Evolutionary conservation across 2,329 filamentous ascomycete species (phyloP), one percentile per base, ranked within the genome.

Genomic region (Cercospora berteroae): DNA sequence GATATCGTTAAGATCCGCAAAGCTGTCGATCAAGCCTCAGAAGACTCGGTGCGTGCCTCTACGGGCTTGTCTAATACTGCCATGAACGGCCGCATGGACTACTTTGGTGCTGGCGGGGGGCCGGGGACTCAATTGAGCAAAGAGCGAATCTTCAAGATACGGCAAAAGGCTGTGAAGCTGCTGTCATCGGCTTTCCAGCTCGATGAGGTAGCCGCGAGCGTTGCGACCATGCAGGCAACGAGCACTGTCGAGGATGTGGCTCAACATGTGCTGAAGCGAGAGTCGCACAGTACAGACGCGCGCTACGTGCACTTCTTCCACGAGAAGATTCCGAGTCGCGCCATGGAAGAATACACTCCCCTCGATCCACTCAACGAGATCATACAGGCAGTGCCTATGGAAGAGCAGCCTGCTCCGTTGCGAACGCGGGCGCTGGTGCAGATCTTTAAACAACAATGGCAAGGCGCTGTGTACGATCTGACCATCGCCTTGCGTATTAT

Each of bases 271-370:
- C 80, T 95, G 69, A 88, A 91, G 77, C 84, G 91, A 68, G 89
- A 87, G 68, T 83, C 87, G n/a, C 77, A 84, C 60, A 88, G 93
- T 74, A 79, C 71, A 33, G 90, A 95, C 74, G 92, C 91, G 29
- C 90, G 90, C 78, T 95, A 95, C 76, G 92, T 95, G n/a, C 90
- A 95, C 77, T 95, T 94, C 80, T 96, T 96, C 78, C 91, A 94
- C 79, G 91, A 96, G 80, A 95, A 94, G 85, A 94, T 95, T 27
- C 90, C 91, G 1, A 90, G 88, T 48, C 83, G 90, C 50, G 88
- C 90, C 76, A 82, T 95, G 77, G 90, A 88, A 39, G 87, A 92
- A 74, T 89, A 86, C 73, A 94, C 91, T 8, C 89, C 87, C 69
- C 79, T 94, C 65, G 81, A 86, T 62, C 84, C 88, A 4, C 78